Evolutionary conservation across 768 basidiomycete species (phyloP).

Genomic region (Clavaria fumosa): DNA sequence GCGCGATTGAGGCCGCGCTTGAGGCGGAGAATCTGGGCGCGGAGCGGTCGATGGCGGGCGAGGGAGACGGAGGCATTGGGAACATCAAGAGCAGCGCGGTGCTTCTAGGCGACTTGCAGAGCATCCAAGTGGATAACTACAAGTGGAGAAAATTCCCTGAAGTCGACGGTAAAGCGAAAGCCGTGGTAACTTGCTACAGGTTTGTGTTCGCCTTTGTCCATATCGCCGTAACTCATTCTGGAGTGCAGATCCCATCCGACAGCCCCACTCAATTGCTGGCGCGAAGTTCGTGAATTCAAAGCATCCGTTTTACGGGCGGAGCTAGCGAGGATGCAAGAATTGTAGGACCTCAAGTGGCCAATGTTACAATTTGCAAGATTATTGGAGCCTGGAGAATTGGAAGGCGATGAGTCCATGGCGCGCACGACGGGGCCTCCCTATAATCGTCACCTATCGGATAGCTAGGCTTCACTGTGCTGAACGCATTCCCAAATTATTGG

Average conservation of each 20-base stretch:
- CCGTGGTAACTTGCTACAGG: constrained; percentile 65
- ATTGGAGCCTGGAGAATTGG: too few relatives aligned
- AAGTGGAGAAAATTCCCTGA: constrained; percentile 40
- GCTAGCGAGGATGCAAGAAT: constrained; percentile 43
- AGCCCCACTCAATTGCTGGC: constrained; percentile 59
- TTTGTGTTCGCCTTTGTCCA: constrained; percentile 20
- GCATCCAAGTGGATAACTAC: constrained; percentile 65
- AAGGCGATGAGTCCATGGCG: too few relatives aligned
- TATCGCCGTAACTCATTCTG: constrained; percentile 1
- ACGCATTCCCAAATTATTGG: too few relatives aligned
- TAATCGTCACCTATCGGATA: too few relatives aligned
- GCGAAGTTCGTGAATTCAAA: constrained; percentile 57
- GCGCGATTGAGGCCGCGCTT: constrained; percentile 61
- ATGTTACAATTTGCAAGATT: too few relatives aligned
- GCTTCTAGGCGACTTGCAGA: constrained; percentile 61
- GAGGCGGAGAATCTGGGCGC: constrained; percentile 81
- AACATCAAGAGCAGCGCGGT: constrained; percentile 42
- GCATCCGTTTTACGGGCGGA: constrained; percentile 51
- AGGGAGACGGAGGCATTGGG: constrained; percentile 23
- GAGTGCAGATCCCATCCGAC: constrained; percentile 28
- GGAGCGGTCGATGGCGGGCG: constrained; percentile 41
- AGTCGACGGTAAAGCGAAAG: constrained; percentile 40
- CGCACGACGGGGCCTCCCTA: too few relatives aligned
- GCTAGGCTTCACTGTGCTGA: too few relatives aligned
- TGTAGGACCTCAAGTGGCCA: too few relatives aligned